Evolutionary conservation across 306 rosid genomes (phyloP).

Genomic region (Comarum palustre): DNA sequence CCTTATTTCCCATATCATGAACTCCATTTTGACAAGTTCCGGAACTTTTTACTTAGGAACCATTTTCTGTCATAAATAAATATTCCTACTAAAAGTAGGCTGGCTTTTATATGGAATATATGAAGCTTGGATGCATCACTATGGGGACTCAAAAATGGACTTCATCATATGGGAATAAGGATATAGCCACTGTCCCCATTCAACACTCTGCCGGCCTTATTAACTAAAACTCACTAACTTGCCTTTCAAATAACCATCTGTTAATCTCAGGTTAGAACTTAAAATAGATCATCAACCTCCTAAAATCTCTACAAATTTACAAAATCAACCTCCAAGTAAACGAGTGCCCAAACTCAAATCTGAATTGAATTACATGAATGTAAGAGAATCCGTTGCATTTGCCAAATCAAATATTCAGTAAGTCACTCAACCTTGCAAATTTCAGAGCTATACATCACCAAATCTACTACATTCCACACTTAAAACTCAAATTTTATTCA

Average conservation of each 20-base stretch:
- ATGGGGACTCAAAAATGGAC: background rate
- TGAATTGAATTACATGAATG: background rate
- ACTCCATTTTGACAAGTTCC: background rate
- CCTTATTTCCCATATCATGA: background rate
- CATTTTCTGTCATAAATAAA: background rate
- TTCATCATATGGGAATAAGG: background rate
- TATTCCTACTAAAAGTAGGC: background rate
- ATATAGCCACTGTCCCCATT: background rate
- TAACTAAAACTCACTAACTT: background rate
- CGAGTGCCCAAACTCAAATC: conserved; percentile 2
- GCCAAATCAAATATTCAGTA: background rate
- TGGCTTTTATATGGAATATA: background rate
- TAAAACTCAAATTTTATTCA: background rate
- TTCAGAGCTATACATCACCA: conserved; percentile 13
- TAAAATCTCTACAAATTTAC: background rate
- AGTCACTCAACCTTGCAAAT: background rate
- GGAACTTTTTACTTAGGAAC: background rate
- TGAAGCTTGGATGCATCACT: background rate
- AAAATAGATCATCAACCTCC: background rate
- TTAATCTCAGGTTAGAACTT: conserved; percentile 2
- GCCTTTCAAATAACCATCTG: background rate
- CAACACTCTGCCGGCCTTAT: background rate
- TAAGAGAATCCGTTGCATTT: background rate
- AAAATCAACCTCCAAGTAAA: conserved; percentile 11
- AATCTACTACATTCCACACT: conserved; percentile 2